phyloP scores from a whole-genome alignment of 805 yeast species.

The Candida ipomoeae region DNA sequence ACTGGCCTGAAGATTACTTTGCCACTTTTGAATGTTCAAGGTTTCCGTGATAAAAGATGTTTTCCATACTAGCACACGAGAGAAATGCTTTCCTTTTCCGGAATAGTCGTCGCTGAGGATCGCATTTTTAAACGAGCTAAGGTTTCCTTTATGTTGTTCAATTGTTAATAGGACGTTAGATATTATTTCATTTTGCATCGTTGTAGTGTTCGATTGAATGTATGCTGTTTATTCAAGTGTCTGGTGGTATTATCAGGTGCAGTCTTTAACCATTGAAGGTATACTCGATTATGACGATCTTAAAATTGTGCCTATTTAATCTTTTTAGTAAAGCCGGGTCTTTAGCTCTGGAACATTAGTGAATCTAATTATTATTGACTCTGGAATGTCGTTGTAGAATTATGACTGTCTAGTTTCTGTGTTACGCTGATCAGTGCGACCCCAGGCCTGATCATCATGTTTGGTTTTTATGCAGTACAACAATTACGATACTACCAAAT shows the following conservation, averaged over 20 bases:
- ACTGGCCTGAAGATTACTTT: constrained; percentile 22
- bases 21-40: constrained; percentile 34
- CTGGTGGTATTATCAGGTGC: not conserved
- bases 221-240: not conserved
- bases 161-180: constrained; percentile 35
- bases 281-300: no score
- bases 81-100: constrained; percentile 20
- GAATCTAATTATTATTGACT: no score
- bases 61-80: constrained; percentile 38
- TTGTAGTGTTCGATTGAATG: constrained; percentile 10
- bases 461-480: not conserved
- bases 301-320: no score
- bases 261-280: not conserved
- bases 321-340: no score
- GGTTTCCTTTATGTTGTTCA: constrained; percentile 31
- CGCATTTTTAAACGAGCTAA: constrained; percentile 23
- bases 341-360: no score
- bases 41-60: constrained; percentile 33
- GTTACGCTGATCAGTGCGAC: not conserved
- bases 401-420: no score
- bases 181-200: constrained; percentile 33
- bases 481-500: not conserved
- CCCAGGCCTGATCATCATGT: not conserved
- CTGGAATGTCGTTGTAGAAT: no score
- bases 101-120: constrained; percentile 28